Conservation (phyloP, 2,329 filamentous ascomycete species). For the Fusarium irregulare region DNA sequence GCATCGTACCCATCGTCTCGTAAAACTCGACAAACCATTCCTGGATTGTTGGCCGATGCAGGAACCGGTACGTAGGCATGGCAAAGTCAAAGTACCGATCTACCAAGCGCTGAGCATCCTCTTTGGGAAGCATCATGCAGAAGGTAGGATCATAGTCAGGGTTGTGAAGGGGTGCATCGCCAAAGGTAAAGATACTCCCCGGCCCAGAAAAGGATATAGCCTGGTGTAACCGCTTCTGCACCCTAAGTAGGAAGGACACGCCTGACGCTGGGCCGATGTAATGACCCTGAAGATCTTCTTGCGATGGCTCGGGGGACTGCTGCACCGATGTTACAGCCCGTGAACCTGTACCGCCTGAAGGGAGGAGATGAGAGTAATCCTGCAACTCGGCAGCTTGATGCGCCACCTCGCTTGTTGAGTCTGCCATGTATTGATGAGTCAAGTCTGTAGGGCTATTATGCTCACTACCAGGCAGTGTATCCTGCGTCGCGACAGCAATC, state of each 20-base stretch:
- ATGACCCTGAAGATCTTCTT: conserved; percentile 49
- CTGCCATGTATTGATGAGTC: conserved; percentile 13
- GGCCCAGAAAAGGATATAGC: conserved; percentile 39
- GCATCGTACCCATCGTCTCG: conserved; percentile 48
- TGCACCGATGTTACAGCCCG: conserved; percentile 32
- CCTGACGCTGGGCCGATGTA: conserved; percentile 50
- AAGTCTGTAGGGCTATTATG: conserved; percentile 7
- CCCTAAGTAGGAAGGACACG: conserved; percentile 46
- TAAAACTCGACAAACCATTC: conserved; percentile 59
- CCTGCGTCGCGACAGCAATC: conserved; percentile 12
- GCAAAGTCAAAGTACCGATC: conserved; percentile 67
- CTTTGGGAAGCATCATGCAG: conserved; percentile 55
- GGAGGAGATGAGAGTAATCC: conserved; percentile 20
- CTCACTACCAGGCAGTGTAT: conserved; percentile 5
- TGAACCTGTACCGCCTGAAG: background rate
- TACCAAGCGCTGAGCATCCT: conserved; percentile 53
- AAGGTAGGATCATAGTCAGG: conserved; percentile 51
- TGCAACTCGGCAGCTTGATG: conserved; percentile 10
- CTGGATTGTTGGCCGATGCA: conserved; percentile 63
- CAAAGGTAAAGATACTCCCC: conserved; percentile 60
- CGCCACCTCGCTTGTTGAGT: background rate
- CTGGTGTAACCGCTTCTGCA: conserved; percentile 48
- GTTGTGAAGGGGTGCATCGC: conserved; percentile 59
- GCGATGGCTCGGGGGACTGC: conserved; percentile 47
- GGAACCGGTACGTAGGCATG: conserved; percentile 66